These are phyloP conservation scores for Hymenoscyphus occultus DNA, from an alignment of 2,329 filamentous ascomycete genomes.

Conservation along the genomic window DNA sequence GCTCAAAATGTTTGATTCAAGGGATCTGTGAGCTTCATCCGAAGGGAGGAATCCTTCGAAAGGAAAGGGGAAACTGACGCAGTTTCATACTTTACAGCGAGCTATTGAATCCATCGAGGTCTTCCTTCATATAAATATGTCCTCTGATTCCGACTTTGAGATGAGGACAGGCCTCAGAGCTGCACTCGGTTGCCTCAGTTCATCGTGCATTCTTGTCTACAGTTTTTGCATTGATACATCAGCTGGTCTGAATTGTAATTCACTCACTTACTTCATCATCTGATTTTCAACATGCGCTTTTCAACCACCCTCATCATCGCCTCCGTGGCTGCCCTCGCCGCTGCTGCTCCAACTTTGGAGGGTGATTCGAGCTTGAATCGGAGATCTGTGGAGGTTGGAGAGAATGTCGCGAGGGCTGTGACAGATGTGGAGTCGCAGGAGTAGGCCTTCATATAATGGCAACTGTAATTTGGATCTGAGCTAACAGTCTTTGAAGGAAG, in stretches of 20 bases:
- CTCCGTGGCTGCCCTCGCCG: constrained; percentile 15
- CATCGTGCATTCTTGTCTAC: background rate
- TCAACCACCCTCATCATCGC: constrained; percentile 16
- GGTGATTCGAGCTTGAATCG: constrained; percentile 1
- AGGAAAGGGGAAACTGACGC: background rate
- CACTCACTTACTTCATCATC: background rate
- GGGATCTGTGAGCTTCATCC: background rate
- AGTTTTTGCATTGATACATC: background rate
- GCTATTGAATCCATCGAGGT: too few species aligned
- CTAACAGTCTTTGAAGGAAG: background rate
- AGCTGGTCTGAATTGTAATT: constrained; percentile 4
- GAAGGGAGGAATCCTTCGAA: background rate
- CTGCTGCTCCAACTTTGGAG: constrained; percentile 9
- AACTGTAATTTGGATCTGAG: background rate
- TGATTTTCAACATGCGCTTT: constrained; percentile 22
- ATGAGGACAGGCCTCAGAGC: background rate
- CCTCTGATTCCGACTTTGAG: background rate
- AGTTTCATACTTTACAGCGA: background rate
- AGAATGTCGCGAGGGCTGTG: background rate
- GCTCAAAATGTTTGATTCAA: background rate
- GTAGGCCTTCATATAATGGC: background rate
- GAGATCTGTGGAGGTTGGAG: constrained; percentile 11
- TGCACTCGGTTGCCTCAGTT: background rate
- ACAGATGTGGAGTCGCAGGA: background rate
- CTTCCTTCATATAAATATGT: background rate